These are phyloP conservation scores for Cystobasidium ongulense DNA, from an alignment of 768 basidiomycete species.

Conservation along the genomic window DNA sequence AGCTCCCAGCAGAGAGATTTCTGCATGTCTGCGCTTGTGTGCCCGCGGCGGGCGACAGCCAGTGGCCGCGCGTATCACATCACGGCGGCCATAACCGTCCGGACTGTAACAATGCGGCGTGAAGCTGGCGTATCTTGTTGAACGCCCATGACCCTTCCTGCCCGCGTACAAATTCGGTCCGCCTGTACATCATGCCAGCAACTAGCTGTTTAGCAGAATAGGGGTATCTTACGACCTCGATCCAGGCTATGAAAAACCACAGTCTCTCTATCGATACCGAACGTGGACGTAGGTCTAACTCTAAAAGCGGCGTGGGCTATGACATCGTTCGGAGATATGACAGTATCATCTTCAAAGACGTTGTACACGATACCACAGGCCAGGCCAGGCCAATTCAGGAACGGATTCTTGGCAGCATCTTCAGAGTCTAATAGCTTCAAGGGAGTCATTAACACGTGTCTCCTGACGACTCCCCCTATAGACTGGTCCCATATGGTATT, in stretches of 20 bases:
- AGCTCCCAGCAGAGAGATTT: too few relatives aligned
- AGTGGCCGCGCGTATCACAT: too few relatives aligned
- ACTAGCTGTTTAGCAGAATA: neutral
- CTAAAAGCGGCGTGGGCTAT: constrained; percentile 7
- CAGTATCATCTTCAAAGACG: constrained; percentile 4
- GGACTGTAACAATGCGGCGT: too few relatives aligned
- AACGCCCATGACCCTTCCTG: too few relatives aligned
- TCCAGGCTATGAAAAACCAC: constrained; percentile 17
- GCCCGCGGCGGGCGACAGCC: too few relatives aligned
- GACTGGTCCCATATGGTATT: constrained; percentile 15
- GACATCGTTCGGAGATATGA: neutral
- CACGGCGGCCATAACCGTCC: too few relatives aligned
- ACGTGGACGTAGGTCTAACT: neutral
- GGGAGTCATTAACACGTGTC: constrained; percentile 15
- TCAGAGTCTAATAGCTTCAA: constrained; percentile 7
- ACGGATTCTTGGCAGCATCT: constrained; percentile 7
- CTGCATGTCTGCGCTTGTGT: too few relatives aligned
- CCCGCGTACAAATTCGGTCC: too few relatives aligned
- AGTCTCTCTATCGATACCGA: constrained; percentile 5
- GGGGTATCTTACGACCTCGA: constrained; percentile 8
- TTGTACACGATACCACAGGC: constrained; percentile 15
- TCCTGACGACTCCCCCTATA: constrained; percentile 4
- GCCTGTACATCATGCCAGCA: neutral
- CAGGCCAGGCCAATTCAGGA: constrained; percentile 11
- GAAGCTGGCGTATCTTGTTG: too few relatives aligned